phyloP scores from a whole-genome alignment of 306 rosid genomes.

The Vachellia collinsii region DNA sequence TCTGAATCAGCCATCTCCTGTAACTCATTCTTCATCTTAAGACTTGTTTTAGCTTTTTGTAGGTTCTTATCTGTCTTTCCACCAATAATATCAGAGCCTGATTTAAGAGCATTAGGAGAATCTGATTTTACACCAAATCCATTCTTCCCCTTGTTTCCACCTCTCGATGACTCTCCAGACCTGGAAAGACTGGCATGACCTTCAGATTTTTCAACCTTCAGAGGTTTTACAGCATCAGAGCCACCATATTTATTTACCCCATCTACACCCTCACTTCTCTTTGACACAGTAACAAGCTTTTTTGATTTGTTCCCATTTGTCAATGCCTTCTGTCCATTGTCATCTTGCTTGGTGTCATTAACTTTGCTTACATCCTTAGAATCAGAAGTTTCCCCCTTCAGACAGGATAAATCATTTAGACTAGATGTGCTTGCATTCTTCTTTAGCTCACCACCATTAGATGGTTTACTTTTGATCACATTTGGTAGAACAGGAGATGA shows the following conservation, averaged over 20 bases:
- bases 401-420: constrained; percentile 19
- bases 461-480: constrained; percentile 48
- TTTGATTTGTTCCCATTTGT: constrained; percentile 58
- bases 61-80: constrained; percentile 56
- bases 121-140: constrained; percentile 46
- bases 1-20: constrained; percentile 42
- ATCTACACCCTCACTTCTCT: constrained; percentile 51
- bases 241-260: constrained; percentile 49
- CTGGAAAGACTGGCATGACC: constrained; percentile 43
- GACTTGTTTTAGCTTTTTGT: constrained; percentile 42
- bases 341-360: constrained; percentile 45
- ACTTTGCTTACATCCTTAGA: constrained; percentile 41
- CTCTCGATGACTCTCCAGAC: constrained; percentile 54
- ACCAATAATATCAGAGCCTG: constrained; percentile 46
- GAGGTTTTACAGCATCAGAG: constrained; percentile 39
- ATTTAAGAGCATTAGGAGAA: constrained; percentile 47
- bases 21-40: constrained; percentile 46
- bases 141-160: constrained; percentile 52
- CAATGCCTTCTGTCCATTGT: constrained; percentile 47
- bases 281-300: constrained; percentile 54
- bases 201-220: constrained; percentile 49
- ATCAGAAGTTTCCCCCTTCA: constrained; percentile 37
- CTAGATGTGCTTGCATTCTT: constrained; percentile 48
- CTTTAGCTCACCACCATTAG: constrained; percentile 42
- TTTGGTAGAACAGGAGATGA: constrained; percentile 55